Base-by-base conservation (phyloP, 2,329 filamentous ascomycete genomes). In the Fusarium begoniae region DNA sequence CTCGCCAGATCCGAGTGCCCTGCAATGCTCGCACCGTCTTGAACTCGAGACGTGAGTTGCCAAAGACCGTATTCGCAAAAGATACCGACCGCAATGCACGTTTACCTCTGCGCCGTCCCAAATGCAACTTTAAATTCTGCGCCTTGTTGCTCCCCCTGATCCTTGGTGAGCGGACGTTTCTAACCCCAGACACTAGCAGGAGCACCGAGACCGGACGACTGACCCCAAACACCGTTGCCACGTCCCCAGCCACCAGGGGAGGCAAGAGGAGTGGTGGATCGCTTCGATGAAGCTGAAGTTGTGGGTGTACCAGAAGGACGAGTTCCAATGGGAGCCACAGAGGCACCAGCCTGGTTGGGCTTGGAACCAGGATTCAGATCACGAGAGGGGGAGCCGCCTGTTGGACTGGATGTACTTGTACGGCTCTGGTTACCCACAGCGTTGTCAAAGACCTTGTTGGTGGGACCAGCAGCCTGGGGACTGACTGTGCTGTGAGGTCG, bases 181-280 rank as follows among this genome's bases (percentile, higher is more conserved):
- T 91, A 98, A 78, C 95, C 95, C 95, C 95, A 98, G 77, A 98
- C 96, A 74, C 94, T 97, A 74, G 95, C 95, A 82, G 97, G 94
- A 70, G 95, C 93, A 74, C 95, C 94, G 70, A 97, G 90, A 57
- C 91, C 90, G 74, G 91, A 93, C 79, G 93, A 94, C 79, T 91
- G 92, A 68, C 94, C 93, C 95, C 95, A 98, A 51, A 96, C 94
- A 44, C 91, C 92, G 74, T 91, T 92, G 75, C 93, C 92, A 80
- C 91, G 92, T 63, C 93, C 91, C 95, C 95, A 98, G 69, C 91
- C 90, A 24, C 92, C 87, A 18, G 95, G 95, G n/a, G 95, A 97
- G n/a, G 95, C 92, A 37, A 98, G 88, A 61, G 96, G 95, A 6
- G 95, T 97, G 13, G 94, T 97, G 1, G 95, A 94, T 68, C 94